phyloP scores from a whole-genome alignment of 768 basidiomycete genomes.

The Lactarius hatsudake region DNA sequence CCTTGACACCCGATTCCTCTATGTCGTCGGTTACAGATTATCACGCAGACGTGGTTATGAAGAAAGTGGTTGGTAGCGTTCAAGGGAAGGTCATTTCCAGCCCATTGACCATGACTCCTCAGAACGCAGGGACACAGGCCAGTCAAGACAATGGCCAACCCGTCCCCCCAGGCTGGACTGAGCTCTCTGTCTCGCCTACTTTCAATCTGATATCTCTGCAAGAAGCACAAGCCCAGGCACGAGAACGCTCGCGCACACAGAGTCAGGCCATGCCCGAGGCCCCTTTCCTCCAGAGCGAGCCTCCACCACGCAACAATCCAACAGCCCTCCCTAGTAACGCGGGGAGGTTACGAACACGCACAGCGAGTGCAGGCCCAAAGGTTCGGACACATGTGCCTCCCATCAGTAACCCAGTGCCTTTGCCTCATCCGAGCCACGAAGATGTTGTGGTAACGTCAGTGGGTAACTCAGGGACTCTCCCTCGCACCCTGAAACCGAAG shows the following conservation, averaged over 20 bases:
- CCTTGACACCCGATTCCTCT: slow-evolving; percentile 30
- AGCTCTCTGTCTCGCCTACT: slow-evolving; percentile 44
- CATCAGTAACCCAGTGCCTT: slow-evolving; percentile 24
- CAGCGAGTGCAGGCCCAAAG: slow-evolving; percentile 54
- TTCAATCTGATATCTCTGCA: slow-evolving; percentile 73
- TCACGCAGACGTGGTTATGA: slow-evolving; percentile 15
- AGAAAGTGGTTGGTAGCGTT: slow-evolving; percentile 18
- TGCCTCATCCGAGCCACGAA: slow-evolving; percentile 8
- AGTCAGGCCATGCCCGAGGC: slow-evolving; percentile 36
- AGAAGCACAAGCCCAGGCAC: slow-evolving; percentile 64
- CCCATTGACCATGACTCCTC: slow-evolving; percentile 9
- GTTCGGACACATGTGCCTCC: slow-evolving; percentile 36
- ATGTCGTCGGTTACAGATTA: slow-evolving; percentile 24
- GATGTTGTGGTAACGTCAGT: slow-evolving; percentile 7
- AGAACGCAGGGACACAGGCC: slow-evolving; percentile 13
- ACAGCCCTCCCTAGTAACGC: slow-evolving; percentile 21
- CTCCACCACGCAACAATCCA: slow-evolving; percentile 27
- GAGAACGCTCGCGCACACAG: slow-evolving; percentile 56
- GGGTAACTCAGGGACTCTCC: slow-evolving; percentile 29
- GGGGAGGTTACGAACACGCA: slow-evolving; percentile 49
- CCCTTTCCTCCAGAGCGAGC: slow-evolving; percentile 37
- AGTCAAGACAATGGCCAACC: slow-evolving; percentile 13
- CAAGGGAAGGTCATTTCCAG: slow-evolving; percentile 26
- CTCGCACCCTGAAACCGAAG: slow-evolving; percentile 64
- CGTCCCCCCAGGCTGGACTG: slow-evolving; percentile 46